These are phyloP conservation scores for Talaromyces albobiverticillius DNA, from an alignment of 2,329 filamentous ascomycete genomes.

Conservation along the genomic window DNA sequence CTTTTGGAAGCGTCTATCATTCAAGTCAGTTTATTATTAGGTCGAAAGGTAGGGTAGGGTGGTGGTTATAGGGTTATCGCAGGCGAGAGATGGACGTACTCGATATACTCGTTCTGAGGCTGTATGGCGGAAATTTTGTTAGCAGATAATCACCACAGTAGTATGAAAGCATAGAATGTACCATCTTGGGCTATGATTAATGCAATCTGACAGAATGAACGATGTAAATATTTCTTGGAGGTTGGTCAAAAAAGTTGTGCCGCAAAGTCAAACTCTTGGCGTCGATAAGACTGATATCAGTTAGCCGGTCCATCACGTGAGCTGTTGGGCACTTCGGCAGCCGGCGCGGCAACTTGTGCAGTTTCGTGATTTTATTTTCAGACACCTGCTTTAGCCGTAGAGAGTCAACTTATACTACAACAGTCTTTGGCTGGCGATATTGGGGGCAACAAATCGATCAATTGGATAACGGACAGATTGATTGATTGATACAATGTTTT, in stretches of 20 bases:
- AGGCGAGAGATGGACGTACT: too few relatives aligned
- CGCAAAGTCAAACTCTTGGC: background rate
- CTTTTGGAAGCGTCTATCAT: slow-evolving; percentile 15
- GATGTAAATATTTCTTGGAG: too few relatives aligned
- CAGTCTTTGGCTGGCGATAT: background rate
- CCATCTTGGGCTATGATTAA: slow-evolving; percentile 3
- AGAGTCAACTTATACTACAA: background rate
- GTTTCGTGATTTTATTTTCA: slow-evolving; percentile 29
- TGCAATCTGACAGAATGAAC: too few relatives aligned
- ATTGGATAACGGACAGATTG: too few relatives aligned
- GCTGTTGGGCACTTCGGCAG: slow-evolving; percentile 21
- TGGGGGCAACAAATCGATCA: too few relatives aligned
- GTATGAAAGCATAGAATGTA: background rate
- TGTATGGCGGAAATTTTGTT: slow-evolving; percentile 10
- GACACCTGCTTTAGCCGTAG: slow-evolving; percentile 9
- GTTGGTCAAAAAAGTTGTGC: too few relatives aligned
- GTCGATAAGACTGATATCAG: background rate
- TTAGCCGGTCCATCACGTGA: slow-evolving; percentile 24
- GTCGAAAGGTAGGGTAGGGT: too few relatives aligned
- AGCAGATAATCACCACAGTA: background rate
- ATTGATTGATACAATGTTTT: too few relatives aligned
- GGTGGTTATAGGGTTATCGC: background rate
- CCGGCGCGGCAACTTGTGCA: slow-evolving; percentile 27
- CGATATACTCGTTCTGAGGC: slow-evolving; percentile 59
- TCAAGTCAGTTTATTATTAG: too few relatives aligned